Percentiles rank a stretch among this genome's conserved stretches.
These are phyloP conservation scores for Prunella vulgaris DNA, from an alignment of 257 asterid species.

Conservation along the genomic window DNA sequence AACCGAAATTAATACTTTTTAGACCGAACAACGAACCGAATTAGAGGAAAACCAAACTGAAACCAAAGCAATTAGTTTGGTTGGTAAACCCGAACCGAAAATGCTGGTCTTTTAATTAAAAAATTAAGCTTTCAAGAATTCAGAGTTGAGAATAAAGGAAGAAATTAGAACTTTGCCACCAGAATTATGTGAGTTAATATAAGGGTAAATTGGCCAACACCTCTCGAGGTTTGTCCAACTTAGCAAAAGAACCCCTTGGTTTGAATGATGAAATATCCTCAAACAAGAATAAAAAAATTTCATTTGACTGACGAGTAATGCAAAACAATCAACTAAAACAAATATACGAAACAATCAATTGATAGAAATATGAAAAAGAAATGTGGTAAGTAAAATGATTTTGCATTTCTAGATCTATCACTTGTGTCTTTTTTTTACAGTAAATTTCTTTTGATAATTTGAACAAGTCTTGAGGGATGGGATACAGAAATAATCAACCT, in stretches of 20 bases:
- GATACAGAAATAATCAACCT: background rate
- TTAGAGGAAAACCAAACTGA: too few relatives aligned
- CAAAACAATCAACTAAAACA: too few relatives aligned
- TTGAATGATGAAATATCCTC: background rate
- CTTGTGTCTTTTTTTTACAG: background rate
- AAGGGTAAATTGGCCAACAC: background rate
- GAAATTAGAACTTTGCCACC: conserved; percentile 8
- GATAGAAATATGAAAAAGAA: background rate
- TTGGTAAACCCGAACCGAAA: too few relatives aligned
- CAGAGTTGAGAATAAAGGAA: too few relatives aligned
- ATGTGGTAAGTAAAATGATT: background rate
- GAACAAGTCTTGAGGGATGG: background rate
- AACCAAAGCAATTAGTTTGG: too few relatives aligned
- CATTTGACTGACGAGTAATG: background rate
- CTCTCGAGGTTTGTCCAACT: background rate
- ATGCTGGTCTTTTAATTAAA: too few relatives aligned
- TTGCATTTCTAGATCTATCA: background rate
- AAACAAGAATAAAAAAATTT: background rate
- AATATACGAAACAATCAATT: background rate
- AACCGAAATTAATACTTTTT: too few relatives aligned
- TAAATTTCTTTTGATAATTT: background rate
- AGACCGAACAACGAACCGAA: too few relatives aligned
- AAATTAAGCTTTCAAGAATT: too few relatives aligned
- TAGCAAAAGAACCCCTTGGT: background rate
- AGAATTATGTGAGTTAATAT: background rate